A percentile compares a stretch with the other conserved stretches of the same genome.
phyloP scores from a whole-genome alignment of 176 grass and related monocot genomes.

The Oryza meridionalis region DNA sequence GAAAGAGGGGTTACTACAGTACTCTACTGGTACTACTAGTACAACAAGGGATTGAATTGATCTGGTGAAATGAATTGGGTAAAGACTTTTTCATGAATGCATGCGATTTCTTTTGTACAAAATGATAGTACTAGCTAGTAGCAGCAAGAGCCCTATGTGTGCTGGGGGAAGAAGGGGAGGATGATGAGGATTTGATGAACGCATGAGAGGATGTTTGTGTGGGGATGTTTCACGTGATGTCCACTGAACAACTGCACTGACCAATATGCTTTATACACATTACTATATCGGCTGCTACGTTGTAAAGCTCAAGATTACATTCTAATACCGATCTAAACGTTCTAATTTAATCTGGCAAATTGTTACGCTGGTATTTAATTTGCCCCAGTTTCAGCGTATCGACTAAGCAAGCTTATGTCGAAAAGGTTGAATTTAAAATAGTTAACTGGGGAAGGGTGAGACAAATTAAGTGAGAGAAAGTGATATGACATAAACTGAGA shows the following conservation, averaged over 20 bases:
- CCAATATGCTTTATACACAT: slow-evolving; percentile 27
- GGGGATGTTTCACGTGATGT: slow-evolving; percentile 28
- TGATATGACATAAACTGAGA: neutral
- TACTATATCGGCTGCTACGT: slow-evolving; percentile 22
- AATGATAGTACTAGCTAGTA: neutral
- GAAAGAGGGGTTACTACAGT: neutral
- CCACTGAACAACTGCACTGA: neutral
- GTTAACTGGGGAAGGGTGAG: neutral
- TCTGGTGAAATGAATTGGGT: neutral
- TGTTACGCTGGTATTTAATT: neutral
- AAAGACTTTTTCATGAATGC: slow-evolving; percentile 12
- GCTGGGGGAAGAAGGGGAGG: neutral
- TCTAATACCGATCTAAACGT: neutral
- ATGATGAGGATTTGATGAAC: neutral
- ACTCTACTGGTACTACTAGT: neutral
- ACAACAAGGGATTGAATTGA: neutral
- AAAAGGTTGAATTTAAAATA: neutral
- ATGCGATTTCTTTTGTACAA: neutral
- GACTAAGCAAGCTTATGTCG: neutral
- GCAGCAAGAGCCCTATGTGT: neutral
- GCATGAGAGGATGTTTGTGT: neutral
- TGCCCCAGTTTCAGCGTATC: neutral
- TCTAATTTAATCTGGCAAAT: neutral
- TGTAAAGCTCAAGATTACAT: slow-evolving; percentile 12
- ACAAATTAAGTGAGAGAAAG: neutral